Base-by-base conservation (phyloP, 2,329 filamentous ascomycete genomes). In the Neocucurbitaria cava region DNA sequence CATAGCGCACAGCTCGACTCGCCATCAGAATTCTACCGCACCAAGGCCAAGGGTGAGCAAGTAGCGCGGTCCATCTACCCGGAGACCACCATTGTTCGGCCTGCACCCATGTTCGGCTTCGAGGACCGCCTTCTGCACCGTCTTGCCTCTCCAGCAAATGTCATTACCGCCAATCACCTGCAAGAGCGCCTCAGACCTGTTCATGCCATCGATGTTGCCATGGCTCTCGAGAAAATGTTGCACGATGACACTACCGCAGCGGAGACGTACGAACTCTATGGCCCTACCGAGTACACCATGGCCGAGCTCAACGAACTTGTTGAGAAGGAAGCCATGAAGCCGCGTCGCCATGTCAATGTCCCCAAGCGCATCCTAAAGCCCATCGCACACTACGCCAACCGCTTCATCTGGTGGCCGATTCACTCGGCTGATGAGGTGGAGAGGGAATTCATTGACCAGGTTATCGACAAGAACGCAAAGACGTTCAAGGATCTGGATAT, bases 401-500 rank as follows among this genome's bases (percentile, higher is more conserved):
- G 87, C 74, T 78, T 84, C 43, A 81, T 98, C 18, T 99, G 93
- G 93, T 99, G 92, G 92, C 89, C 89, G 40, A 87, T 90, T 42
- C 82, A 89, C 58, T 93, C 90, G 30, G 86, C 87, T 35, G 93
- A 98, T 70, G 87, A 96, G 76, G 84, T 99, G 11, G 92, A 97
- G 82, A 85, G 90, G 59, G 93, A 99, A 77, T 96, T 94, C 78
- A 86, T 96, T 68, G 90, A 99, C 78, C 95, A 99, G 78, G 81
- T 86, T 66, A 96, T 99, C 72, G 95, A 99, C 76, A 87, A 87
- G 54, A 87, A 83, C 30, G 95, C 95, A 62, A 98, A 97, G 85
- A 98, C 95, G 1, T 96, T 98, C 81, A 90, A 90, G 78, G 93
- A 98, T 73, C 84, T 99, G 42, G 91, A 87, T 57, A 96, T 99